Base-by-base conservation (phyloP, 1,139 yeast species). In the Suhomyces ambrosiae region DNA sequence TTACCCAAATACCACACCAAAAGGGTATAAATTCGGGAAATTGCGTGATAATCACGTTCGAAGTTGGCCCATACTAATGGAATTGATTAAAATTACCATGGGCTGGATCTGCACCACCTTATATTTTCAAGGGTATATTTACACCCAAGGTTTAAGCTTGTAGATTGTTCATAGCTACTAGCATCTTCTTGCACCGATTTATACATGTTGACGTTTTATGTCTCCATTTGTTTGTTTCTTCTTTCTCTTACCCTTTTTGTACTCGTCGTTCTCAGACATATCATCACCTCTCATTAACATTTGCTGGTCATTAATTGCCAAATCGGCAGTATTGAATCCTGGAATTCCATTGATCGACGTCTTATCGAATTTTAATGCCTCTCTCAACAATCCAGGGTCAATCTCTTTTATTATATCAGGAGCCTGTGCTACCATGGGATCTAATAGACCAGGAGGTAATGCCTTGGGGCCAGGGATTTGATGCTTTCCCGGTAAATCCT, bases 401-500 rank as follows among this genome's bases (percentile, higher is more conserved):
- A 84, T 61, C 17, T 72, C 71, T 31, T 74, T 68, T 23, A 80
- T 72, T 22, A 69, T 58, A 42, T 68, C 67, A 3, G 75, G 77
- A 2, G 60, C 54, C 40, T 61, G 65, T 6, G 57, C 58, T 23
- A 66, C 42, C 48, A 68, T 57, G 33, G 82, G 74, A 60, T 77
- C 80, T 40, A 76, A 63, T 17, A 77, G 65, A 3, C 74, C 68
- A 12, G 80, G 66, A 41, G 86, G 67, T 39, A 80, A 60, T 36
- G 84, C 74, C 54, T 79, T 68, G 29, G 71, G 72, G 1, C 68
- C 70, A 11, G 87, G 83, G 30, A 82, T 79, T 33, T 69, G 73
- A 50, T 83, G 87, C 53, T 82, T 82, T 1, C 97, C 97, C 0
- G 96, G 86, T 24, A 92, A 67, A 51, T 90, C 97, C 23, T 76